Evolutionary conservation across 176 grass and related monocot species (phyloP).

Genomic region (Miscanthus lutarioriparius): DNA sequence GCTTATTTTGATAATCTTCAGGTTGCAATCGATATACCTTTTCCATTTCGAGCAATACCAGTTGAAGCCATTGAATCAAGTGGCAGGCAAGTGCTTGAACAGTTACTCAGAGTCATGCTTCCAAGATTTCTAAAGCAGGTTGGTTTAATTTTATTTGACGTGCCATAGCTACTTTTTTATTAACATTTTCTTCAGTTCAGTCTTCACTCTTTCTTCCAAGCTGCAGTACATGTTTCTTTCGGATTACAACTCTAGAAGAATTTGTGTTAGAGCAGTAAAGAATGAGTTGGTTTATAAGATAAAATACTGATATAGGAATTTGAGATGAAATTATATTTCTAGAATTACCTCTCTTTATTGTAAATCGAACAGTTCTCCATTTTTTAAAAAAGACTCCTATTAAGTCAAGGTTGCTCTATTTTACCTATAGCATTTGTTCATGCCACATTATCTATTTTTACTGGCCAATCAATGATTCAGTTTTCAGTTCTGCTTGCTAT

Average conservation of each 20-base stretch:
- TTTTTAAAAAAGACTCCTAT: neutral
- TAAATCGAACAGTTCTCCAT: neutral
- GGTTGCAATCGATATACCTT: constrained; percentile 91
- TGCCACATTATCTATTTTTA: neutral
- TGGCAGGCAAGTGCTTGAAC: constrained; percentile 84
- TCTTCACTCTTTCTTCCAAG: constrained; percentile 7
- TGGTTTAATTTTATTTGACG: constrained; percentile 22
- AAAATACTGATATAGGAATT: neutral
- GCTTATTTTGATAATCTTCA: constrained; percentile 39
- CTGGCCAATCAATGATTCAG: neutral
- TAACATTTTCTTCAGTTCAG: neutral
- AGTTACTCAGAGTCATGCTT: constrained; percentile 79
- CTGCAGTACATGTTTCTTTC: neutral
- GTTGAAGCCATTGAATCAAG: constrained; percentile 86
- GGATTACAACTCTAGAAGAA: neutral
- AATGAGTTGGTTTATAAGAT: neutral
- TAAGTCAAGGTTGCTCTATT: neutral
- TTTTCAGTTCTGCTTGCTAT: neutral
- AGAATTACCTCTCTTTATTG: neutral
- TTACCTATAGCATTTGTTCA: constrained; percentile 13
- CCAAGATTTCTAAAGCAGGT: constrained; percentile 93
- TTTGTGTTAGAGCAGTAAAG: neutral
- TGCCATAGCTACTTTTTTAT: neutral
- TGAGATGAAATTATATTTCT: neutral
- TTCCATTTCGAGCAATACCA: constrained; percentile 79